Conservation (phyloP, 257 asterid species). For the Solanum verrucosum region DNA sequence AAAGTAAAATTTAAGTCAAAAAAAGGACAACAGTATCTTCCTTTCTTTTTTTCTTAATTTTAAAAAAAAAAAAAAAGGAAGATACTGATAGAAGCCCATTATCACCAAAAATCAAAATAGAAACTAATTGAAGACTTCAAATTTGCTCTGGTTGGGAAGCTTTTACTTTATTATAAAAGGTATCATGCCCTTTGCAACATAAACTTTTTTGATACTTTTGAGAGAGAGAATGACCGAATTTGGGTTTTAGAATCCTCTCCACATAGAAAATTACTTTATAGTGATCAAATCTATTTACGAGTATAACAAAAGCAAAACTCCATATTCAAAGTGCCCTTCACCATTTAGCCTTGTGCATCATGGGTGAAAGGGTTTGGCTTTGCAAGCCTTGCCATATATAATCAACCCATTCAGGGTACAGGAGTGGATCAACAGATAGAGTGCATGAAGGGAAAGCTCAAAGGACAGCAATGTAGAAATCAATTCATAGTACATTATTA, state of each 20-base stretch:
- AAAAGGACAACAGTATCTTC: not conserved
- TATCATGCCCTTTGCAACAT: not conserved
- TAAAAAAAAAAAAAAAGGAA: not conserved
- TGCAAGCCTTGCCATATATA: not conserved
- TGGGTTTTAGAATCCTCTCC: not conserved
- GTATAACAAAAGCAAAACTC: not conserved
- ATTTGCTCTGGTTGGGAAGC: not conserved
- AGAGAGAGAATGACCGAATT: not conserved
- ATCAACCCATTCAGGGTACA: not conserved
- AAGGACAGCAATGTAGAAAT: not conserved
- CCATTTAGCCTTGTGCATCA: not conserved
- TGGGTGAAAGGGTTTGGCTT: not conserved
- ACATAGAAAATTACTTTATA: not conserved
- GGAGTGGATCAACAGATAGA: not conserved
- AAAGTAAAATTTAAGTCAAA: not conserved
- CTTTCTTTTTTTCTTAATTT: too few species aligned
- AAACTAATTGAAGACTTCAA: not conserved
- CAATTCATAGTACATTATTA: not conserved
- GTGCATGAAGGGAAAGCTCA: not conserved
- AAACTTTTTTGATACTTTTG: not conserved
- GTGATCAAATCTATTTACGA: not conserved
- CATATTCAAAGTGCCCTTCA: not conserved
- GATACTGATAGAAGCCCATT: not conserved
- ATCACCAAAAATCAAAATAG: not conserved
- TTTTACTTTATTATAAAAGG: not conserved